phyloP scores from a whole-genome alignment of 2,329 filamentous ascomycete species.

The Claviceps spartinae region DNA sequence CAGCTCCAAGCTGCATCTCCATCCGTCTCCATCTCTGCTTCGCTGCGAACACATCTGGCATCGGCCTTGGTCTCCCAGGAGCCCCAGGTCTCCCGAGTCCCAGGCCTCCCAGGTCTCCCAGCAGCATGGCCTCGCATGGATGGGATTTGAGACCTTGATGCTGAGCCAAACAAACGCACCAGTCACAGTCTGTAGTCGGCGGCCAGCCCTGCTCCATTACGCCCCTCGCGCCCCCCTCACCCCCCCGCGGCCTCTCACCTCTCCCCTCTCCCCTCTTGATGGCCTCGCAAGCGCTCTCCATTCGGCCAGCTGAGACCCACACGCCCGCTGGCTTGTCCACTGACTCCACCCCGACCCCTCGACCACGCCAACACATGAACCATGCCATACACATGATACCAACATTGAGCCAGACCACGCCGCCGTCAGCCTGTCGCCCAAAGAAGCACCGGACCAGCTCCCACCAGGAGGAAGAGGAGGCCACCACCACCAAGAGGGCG shows the following conservation, averaged over 20 bases:
- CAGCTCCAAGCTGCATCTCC: neutral
- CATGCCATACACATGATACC: neutral
- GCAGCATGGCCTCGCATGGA: neutral
- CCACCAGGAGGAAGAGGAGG: neutral
- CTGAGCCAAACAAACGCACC: neutral
- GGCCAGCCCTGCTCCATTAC: too few relatives aligned
- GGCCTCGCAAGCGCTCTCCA: neutral
- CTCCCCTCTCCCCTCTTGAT: too few relatives aligned
- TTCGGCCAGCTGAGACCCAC: neutral
- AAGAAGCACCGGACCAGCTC: neutral
- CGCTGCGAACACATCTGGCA: neutral
- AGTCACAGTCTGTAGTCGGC: neutral
- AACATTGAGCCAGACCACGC: neutral
- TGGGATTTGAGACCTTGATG: neutral
- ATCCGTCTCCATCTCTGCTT: neutral
- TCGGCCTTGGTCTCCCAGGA: too few relatives aligned
- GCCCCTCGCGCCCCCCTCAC: too few relatives aligned
- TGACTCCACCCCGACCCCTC: constrained; percentile 4
- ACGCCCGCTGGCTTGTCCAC: constrained; percentile 4
- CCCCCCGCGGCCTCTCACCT: too few relatives aligned
- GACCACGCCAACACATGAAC: neutral
- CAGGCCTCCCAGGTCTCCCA: neutral
- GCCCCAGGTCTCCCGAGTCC: neutral
- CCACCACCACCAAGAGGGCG: neutral
- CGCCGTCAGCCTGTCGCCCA: neutral